Percentiles rank a stretch among this genome's conserved stretches.
Evolutionary conservation across 2,329 filamentous ascomycete species (phyloP).

Genomic region (Juglanconis oblonga): DNA sequence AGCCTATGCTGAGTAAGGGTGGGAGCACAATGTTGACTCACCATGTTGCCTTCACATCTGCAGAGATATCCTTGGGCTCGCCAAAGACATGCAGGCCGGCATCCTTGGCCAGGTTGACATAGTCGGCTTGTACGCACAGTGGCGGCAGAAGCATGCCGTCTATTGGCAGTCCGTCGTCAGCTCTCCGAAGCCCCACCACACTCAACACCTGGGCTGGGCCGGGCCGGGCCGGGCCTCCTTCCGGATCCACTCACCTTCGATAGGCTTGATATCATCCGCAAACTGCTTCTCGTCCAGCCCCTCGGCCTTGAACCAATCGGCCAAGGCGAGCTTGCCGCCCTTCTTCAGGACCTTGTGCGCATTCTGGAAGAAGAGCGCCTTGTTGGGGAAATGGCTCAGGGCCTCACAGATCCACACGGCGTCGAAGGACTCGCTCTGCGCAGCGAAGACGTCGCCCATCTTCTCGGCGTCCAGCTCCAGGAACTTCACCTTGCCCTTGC

Average conservation of each 20-base stretch:
- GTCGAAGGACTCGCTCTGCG: constrained; percentile 42
- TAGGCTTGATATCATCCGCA: constrained; percentile 53
- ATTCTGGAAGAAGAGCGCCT: constrained; percentile 56
- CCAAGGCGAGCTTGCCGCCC: constrained; percentile 52
- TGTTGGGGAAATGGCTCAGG: constrained; percentile 58
- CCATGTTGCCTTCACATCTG: constrained; percentile 59
- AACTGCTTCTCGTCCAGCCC: constrained; percentile 41
- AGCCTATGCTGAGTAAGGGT: neutral
- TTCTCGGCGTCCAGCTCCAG: constrained; percentile 60
- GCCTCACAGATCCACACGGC: constrained; percentile 62
- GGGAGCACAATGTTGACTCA: constrained; percentile 24
- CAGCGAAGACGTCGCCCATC: constrained; percentile 51
- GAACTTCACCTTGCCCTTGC: constrained; percentile 48
- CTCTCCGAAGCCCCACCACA: neutral
- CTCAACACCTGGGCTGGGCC: neutral
- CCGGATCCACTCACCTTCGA: constrained; percentile 44
- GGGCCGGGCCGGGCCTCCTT: neutral
- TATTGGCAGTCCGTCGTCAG: constrained; percentile 22
- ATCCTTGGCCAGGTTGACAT: constrained; percentile 45
- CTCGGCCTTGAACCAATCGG: constrained; percentile 60
- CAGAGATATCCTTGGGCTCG: constrained; percentile 54
- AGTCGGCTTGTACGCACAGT: constrained; percentile 51
- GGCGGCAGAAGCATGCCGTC: constrained; percentile 61
- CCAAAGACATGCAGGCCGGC: constrained; percentile 45
- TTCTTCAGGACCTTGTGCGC: constrained; percentile 43